Conservation (phyloP, 495 filamentous ascomycete genomes). For the Lasiosphaeriaceae sp. region DNA sequence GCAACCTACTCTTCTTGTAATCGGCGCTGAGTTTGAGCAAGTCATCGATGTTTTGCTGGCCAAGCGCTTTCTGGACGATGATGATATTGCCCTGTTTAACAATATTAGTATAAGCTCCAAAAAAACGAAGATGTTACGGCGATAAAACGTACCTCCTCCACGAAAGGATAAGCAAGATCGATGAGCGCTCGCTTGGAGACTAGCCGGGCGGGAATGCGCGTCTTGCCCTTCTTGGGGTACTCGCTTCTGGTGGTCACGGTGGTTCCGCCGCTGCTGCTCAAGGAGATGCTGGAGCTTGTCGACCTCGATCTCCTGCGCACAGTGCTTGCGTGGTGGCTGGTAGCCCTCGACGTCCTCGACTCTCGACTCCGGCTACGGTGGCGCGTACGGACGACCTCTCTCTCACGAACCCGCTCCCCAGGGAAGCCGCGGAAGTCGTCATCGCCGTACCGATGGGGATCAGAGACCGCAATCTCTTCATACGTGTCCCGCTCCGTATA, state of each 20-base stretch:
- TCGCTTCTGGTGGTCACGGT: conserved; percentile 49
- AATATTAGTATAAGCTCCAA: conserved; percentile 23
- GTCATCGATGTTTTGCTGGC: conserved; percentile 86
- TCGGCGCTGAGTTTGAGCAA: conserved; percentile 77
- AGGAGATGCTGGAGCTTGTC: conserved; percentile 42
- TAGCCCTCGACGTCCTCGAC: conserved; percentile 23
- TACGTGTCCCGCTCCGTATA: conserved; percentile 50
- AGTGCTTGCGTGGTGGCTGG: conserved; percentile 18
- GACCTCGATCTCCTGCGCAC: conserved; percentile 32
- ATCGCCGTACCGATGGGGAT: conserved; percentile 63
- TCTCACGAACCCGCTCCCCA: conserved; percentile 48
- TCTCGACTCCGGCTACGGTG: conserved; percentile 35
- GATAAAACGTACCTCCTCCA: conserved; percentile 65
- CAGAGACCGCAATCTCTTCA: conserved; percentile 63
- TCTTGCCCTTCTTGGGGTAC: conserved; percentile 83
- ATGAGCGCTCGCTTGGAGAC: conserved; percentile 74
- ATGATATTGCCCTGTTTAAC: conserved; percentile 62
- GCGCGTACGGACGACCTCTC: conserved; percentile 41
- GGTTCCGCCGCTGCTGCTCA: conserved; percentile 37
- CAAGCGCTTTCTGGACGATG: conserved; percentile 75
- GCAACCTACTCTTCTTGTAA: conserved; percentile 49
- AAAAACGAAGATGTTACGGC: background rate
- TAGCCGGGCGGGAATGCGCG: conserved; percentile 72
- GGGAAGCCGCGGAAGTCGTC: conserved; percentile 60
- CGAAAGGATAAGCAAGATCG: conserved; percentile 79